Evolutionary conservation across 2,329 filamentous ascomycete species (phyloP).

Genomic region (Microdochium bolleyi): DNA sequence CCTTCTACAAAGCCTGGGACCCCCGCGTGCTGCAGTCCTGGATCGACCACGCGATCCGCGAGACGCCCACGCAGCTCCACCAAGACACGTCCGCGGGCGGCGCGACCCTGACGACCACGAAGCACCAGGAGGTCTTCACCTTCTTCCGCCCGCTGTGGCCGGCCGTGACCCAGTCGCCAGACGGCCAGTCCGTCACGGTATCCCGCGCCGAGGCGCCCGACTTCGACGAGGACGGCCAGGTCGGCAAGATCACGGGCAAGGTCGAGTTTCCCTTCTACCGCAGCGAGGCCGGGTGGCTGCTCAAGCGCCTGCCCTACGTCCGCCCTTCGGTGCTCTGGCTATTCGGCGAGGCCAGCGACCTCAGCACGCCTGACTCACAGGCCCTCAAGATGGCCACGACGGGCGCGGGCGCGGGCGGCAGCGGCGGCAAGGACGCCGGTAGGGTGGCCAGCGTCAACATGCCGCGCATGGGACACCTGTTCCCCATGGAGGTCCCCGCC

Average conservation of each 20-base stretch:
- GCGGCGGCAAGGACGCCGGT: conserved; percentile 54
- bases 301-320: conserved; percentile 48
- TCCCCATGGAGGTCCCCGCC: conserved; percentile 72
- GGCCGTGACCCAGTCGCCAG: conserved; percentile 27
- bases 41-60: conserved; percentile 67
- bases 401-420: conserved; percentile 59
- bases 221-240: conserved; percentile 24
- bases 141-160: conserved; percentile 57
- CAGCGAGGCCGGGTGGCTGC: conserved; percentile 50
- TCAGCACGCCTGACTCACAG: conserved; percentile 43
- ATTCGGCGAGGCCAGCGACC: conserved; percentile 52
- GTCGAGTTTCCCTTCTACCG: conserved; percentile 54
- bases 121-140: conserved; percentile 81
- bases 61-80: conserved; percentile 56
- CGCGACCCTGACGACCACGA: conserved; percentile 72
- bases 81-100: conserved; percentile 29
- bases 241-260: not conserved
- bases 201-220: conserved; percentile 35
- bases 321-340: conserved; percentile 62
- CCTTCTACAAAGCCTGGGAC: conserved; percentile 82
- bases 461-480: conserved; percentile 63
- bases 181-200: conserved; percentile 18
- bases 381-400: conserved; percentile 56
- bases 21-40: conserved; percentile 67
- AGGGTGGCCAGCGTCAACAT: conserved; percentile 60